A percentile compares a stretch with the other conserved stretches of the same genome.
phyloP scores from a whole-genome alignment of 1,284 basidiomycete species.

The Coriolopsis trogii region DNA sequence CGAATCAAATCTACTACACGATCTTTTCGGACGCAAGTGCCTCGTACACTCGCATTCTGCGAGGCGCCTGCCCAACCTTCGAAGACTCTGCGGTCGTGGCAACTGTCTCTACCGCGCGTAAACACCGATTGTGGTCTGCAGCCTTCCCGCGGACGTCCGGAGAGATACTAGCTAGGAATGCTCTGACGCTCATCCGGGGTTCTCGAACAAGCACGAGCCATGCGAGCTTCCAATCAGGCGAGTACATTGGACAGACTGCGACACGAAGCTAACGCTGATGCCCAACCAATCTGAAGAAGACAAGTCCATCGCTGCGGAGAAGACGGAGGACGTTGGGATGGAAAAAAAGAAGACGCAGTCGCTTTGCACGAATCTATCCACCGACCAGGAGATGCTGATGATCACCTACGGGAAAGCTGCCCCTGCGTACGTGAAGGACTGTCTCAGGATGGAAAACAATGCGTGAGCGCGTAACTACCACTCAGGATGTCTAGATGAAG shows the following conservation, averaged over 20 bases:
- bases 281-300: too few relatives aligned
- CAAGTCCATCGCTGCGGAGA: background rate
- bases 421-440: background rate
- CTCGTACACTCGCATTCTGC: background rate
- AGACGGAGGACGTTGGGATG: background rate
- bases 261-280: too few relatives aligned
- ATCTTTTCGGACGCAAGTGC: background rate
- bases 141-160: too few relatives aligned
- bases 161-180: too few relatives aligned
- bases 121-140: background rate
- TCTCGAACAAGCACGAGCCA: background rate
- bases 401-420: conserved; percentile 1
- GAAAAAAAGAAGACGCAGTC: background rate
- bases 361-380: background rate
- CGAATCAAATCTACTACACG: background rate
- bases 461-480: too few relatives aligned
- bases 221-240: too few relatives aligned
- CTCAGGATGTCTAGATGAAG: too few relatives aligned
- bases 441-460: conserved; percentile 1
- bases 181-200: background rate
- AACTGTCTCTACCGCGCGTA: conserved; percentile 1
- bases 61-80: background rate
- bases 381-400: conserved; percentile 1
- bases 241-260: too few relatives aligned
- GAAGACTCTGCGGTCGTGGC: background rate